Evolutionary conservation across 306 rosid species (phyloP).

Genomic region (Quercus engelmannii): DNA sequence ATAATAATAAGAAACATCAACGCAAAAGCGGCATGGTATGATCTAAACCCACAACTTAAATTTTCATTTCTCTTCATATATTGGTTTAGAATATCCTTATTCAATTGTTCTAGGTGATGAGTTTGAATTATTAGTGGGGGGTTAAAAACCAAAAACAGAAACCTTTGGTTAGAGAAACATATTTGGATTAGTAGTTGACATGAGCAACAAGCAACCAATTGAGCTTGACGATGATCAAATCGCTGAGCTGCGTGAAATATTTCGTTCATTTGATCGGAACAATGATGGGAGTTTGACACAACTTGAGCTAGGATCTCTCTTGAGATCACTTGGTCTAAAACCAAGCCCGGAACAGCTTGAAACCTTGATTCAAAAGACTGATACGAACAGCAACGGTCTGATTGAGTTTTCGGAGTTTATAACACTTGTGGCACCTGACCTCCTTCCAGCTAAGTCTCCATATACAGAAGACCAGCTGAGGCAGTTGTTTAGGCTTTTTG

Average conservation of each 20-base stretch:
- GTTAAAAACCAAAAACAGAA: background rate
- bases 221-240: slow-evolving; percentile 79
- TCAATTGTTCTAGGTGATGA: background rate
- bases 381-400: slow-evolving; percentile 73
- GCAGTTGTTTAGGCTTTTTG: slow-evolving; percentile 67
- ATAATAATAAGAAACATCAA: background rate
- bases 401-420: slow-evolving; percentile 84
- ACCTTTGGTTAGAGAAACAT: background rate
- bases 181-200: slow-evolving; percentile 8
- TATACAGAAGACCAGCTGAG: slow-evolving; percentile 73
- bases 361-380: slow-evolving; percentile 60
- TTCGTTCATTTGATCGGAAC: slow-evolving; percentile 82
- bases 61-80: background rate
- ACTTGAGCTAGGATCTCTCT: slow-evolving; percentile 73
- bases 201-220: slow-evolving; percentile 61
- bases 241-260: slow-evolving; percentile 71
- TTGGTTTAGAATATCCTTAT: background rate
- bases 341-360: slow-evolving; percentile 84
- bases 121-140: too few species aligned
- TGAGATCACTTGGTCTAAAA: slow-evolving; percentile 78
- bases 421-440: slow-evolving; percentile 69
- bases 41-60: background rate
- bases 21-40: background rate
- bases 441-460: slow-evolving; percentile 71
- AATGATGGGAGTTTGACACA: slow-evolving; percentile 91